Conservation (phyloP, 176 grass and related monocot genomes). For the Lolium multiflorum region DNA sequence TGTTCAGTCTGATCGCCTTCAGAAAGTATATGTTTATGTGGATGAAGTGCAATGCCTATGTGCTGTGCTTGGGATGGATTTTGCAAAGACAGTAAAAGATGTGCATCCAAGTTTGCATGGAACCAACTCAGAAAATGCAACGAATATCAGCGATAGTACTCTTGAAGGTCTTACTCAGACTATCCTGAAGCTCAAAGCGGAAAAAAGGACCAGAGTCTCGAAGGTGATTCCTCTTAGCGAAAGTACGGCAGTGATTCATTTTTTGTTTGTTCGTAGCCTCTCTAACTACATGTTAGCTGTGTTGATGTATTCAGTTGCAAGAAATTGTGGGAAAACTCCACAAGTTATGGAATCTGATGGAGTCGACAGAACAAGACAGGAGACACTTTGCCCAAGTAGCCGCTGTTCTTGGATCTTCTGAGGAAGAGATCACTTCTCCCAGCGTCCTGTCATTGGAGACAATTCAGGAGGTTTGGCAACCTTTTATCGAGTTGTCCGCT, state of each 20-base stretch:
- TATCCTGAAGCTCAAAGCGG: slow-evolving; percentile 80
- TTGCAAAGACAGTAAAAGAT: slow-evolving; percentile 68
- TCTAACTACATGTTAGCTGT: slow-evolving; percentile 43
- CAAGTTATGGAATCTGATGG: slow-evolving; percentile 93
- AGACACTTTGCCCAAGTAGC: slow-evolving; percentile 61
- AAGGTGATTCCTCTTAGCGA: slow-evolving; percentile 59
- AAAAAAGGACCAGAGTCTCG: slow-evolving; percentile 71
- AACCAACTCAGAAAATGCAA: slow-evolving; percentile 62
- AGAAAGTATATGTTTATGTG: slow-evolving; percentile 81
- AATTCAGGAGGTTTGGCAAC: slow-evolving; percentile 69
- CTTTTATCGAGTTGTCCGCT: slow-evolving; percentile 13
- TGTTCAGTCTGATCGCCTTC: slow-evolving; percentile 87
- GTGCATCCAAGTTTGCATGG: slow-evolving; percentile 89
- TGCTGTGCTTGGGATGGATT: slow-evolving; percentile 83
- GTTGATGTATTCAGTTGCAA: slow-evolving; percentile 76
- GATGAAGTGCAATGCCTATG: slow-evolving; percentile 93
- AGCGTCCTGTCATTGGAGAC: slow-evolving; percentile 73
- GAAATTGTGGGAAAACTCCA: slow-evolving; percentile 68
- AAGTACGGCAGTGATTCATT: background rate
- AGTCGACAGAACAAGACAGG: slow-evolving; percentile 87
- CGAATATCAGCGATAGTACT: slow-evolving; percentile 85
- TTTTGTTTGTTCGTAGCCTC: background rate
- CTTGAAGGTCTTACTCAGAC: slow-evolving; percentile 78
- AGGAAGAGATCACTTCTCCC: slow-evolving; percentile 68
- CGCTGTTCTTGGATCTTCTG: slow-evolving; percentile 58